Base-by-base conservation (phyloP, 129 eudicot species). In the Pseudognaphalium luteoalbum region DNA sequence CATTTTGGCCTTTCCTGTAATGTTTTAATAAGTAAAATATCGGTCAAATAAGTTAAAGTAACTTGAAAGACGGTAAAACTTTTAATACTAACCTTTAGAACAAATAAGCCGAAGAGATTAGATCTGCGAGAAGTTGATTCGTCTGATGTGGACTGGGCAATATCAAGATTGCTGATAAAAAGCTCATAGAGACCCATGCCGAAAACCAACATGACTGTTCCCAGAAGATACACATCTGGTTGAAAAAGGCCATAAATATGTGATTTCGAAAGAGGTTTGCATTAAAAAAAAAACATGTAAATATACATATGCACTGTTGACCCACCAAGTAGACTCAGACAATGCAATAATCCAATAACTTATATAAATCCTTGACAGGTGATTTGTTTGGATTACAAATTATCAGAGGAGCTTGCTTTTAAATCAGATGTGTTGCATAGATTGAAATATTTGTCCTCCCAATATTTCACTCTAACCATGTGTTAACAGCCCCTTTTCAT, bases 121-220 rank as follows among this genome's bases (percentile, higher is more conserved):
- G 98, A 93, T 81, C 82, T 73, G 73, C 74, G 54, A 1, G 81
- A 59, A 72, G 41, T 6, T 34, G 33, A 70, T 71, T 73, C 86
- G n/a, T 85, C 86, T 15, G 91, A 72, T 25, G 58, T 33, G 32
- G 88, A 79, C 61, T 86, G 75, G 39, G 73, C 83, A 62, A 80
- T 81, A 82, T 87, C 97, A 33, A 93, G 91, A 73, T 85, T 88
- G 75, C 96, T 90, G 76, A 93, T 89, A 80, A 93, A 93, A 66
- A 93, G 97, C 83, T 93, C 98, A 65, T 90, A 93, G 4, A 93
- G 92, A 35, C 98, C 98, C 98, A 93, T 90, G 75, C 98, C 98
- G 29, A 93, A 93, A 52, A 93, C 98, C 81, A 93, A 70, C 98
- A 93, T 93, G 35, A 93, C 98, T 7, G 98, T 93, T 59, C 98